These are phyloP conservation scores for Cryphonectria carpinicola DNA, from an alignment of 2,329 filamentous ascomycete species.

Conservation along the genomic window DNA sequence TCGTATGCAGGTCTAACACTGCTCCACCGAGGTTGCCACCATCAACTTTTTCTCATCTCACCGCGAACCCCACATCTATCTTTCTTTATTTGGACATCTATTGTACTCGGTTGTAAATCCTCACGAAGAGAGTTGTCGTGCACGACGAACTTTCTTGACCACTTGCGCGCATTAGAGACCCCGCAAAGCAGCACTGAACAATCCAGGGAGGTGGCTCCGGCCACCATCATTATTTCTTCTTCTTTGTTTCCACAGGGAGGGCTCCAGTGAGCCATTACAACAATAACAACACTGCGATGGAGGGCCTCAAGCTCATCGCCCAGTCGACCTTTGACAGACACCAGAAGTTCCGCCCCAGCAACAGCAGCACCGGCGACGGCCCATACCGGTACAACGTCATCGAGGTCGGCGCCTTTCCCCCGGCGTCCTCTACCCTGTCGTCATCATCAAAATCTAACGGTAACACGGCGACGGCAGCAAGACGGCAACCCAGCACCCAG, in stretches of 20 bases:
- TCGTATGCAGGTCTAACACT: background rate
- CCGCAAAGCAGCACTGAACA: background rate
- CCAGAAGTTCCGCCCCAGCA: constrained; percentile 26
- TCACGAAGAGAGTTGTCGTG: background rate
- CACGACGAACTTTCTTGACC: background rate
- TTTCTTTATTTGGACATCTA: background rate
- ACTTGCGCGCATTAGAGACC: background rate
- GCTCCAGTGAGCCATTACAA: background rate
- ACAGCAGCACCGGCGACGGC: constrained; percentile 3
- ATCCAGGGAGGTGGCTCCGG: constrained; percentile 1
- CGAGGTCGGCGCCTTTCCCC: constrained; percentile 27
- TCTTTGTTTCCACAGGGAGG: too few relatives aligned
- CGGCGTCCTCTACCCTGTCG: background rate
- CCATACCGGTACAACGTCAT: constrained; percentile 27
- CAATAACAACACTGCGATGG: constrained; percentile 11
- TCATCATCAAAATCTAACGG: background rate
- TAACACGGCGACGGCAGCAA: constrained; percentile 5
- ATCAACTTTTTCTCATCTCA: constrained; percentile 14
- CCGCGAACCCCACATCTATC: constrained; percentile 6
- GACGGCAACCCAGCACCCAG: constrained; percentile 15
- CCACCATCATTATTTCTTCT: background rate
- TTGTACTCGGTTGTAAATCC: too few relatives aligned
- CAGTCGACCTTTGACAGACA: constrained; percentile 29
- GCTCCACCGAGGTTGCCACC: background rate
- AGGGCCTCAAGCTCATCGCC: constrained; percentile 27